Percentiles rank a stretch among this genome's conserved stretches.
These are phyloP conservation scores for Ophiocordyceps camponoti-leonardi DNA, from an alignment of 2,329 filamentous ascomycete species.

Conservation along the genomic window DNA sequence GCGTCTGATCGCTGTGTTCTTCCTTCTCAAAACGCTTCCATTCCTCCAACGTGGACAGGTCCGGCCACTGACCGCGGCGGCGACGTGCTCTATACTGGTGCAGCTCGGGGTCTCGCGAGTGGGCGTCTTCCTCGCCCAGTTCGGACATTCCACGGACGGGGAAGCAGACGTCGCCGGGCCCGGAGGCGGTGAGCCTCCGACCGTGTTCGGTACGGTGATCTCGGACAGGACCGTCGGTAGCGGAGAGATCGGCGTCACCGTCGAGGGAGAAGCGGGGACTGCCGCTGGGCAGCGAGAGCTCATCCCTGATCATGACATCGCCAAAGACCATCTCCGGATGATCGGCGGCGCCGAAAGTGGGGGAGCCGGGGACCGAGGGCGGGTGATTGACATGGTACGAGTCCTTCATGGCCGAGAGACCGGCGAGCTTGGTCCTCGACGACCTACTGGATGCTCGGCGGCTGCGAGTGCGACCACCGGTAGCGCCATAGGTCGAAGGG, in stretches of 20 bases:
- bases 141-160: conserved; percentile 59
- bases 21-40: conserved; percentile 89
- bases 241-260: conserved; percentile 15
- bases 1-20: conserved; percentile 56
- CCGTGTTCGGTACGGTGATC: conserved; percentile 12
- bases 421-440: conserved; percentile 25
- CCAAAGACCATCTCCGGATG: conserved; percentile 40
- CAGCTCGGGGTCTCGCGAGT: conserved; percentile 23
- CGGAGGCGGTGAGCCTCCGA: conserved; percentile 40
- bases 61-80: conserved; percentile 65
- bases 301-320: conserved; percentile 55
- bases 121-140: conserved; percentile 58
- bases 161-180: conserved; percentile 84
- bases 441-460: conserved; percentile 33
- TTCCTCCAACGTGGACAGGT: conserved; percentile 67
- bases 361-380: conserved; percentile 48
- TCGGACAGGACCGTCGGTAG: conserved; percentile 8
- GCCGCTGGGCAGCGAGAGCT: conserved; percentile 26
- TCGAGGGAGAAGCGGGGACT: conserved; percentile 12
- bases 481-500: conserved; percentile 23
- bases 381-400: conserved; percentile 51
- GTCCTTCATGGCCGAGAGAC: conserved; percentile 19
- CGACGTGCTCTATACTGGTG: conserved; percentile 28
- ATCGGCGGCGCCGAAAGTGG: conserved; percentile 29
- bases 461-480: conserved; percentile 21